Percentiles rank a stretch among this genome's conserved stretches.
phyloP scores from a whole-genome alignment of 2,329 filamentous ascomycete species.

The Aspergillus sp. region DNA sequence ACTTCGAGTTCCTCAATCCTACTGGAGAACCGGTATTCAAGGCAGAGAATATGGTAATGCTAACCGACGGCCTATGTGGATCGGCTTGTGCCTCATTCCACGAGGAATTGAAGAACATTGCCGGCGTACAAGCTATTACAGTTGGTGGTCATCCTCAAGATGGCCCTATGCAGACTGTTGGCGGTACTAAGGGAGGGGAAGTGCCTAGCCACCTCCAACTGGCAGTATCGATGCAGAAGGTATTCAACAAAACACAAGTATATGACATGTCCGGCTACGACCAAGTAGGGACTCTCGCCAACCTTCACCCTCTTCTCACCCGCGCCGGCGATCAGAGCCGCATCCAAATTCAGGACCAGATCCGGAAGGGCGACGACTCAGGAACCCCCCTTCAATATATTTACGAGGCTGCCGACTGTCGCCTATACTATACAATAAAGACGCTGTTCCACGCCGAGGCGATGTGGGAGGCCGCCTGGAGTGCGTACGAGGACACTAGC shows the following conservation, averaged over 20 bases:
- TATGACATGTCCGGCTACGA: too few relatives aligned
- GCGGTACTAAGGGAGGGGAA: conserved; percentile 50
- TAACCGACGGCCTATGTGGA: conserved; percentile 47
- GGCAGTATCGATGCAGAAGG: conserved; percentile 6
- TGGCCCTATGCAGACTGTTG: conserved; percentile 50
- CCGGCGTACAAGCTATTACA: conserved; percentile 44
- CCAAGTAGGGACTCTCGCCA: too few relatives aligned
- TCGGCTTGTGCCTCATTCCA: conserved; percentile 50
- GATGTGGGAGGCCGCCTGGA: conserved; percentile 39
- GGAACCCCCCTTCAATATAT: conserved; percentile 47
- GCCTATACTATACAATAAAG: conserved; percentile 46
- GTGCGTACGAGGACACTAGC: conserved; percentile 2
- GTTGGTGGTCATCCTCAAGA: conserved; percentile 48
- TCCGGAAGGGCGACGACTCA: conserved; percentile 32
- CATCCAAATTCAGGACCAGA: conserved; percentile 35
- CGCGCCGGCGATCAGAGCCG: conserved; percentile 15
- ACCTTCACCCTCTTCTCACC: conserved; percentile 1
- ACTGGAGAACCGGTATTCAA: conserved; percentile 7
- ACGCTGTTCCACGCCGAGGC: conserved; percentile 43
- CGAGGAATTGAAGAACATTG: conserved; percentile 41
- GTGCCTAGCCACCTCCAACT: not conserved
- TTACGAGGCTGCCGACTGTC: conserved; percentile 50
- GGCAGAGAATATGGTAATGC: conserved; percentile 22
- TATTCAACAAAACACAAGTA: too few relatives aligned
- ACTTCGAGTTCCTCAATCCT: conserved; percentile 30